Conservation (phyloP, 257 asterid genomes). For the Thymus mandschuricus region DNA sequence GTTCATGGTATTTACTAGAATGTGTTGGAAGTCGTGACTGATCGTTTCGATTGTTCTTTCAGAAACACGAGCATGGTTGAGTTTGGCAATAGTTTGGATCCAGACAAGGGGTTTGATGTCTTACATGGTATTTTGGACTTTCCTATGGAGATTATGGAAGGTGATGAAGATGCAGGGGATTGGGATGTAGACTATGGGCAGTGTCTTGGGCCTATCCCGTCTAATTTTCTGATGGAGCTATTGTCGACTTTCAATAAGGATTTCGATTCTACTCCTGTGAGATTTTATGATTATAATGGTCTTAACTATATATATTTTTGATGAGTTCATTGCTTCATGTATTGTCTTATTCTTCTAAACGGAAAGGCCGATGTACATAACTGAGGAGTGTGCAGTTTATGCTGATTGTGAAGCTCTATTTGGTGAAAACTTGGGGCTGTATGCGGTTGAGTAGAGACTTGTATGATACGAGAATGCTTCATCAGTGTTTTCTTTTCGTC, state of each 20-base stretch:
- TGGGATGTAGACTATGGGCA: slow-evolving; percentile 62
- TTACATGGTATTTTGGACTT: slow-evolving; percentile 48
- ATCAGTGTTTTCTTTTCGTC: slow-evolving; percentile 3
- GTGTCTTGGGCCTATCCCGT: slow-evolving; percentile 66
- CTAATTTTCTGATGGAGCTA: slow-evolving; percentile 42
- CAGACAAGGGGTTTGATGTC: slow-evolving; percentile 46
- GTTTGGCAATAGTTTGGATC: slow-evolving; percentile 20
- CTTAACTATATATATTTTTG: background rate
- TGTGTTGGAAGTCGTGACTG: slow-evolving; percentile 41
- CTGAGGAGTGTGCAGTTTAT: background rate
- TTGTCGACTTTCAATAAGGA: slow-evolving; percentile 32
- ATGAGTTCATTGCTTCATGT: background rate
- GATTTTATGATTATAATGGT: slow-evolving; percentile 6
- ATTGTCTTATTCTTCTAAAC: background rate
- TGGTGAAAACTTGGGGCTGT: background rate
- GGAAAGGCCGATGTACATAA: background rate
- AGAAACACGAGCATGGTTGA: slow-evolving; percentile 22
- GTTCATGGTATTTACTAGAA: background rate
- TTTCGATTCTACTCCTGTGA: slow-evolving; percentile 31
- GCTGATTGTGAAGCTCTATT: background rate
- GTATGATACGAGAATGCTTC: background rate
- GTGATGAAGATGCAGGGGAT: slow-evolving; percentile 48
- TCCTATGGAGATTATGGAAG: slow-evolving; percentile 63
- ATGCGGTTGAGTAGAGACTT: slow-evolving; percentile 5
- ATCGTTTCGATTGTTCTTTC: background rate